Evolutionary conservation across 768 basidiomycete species (phyloP).

Genomic region (Infundibulicybe gibba): DNA sequence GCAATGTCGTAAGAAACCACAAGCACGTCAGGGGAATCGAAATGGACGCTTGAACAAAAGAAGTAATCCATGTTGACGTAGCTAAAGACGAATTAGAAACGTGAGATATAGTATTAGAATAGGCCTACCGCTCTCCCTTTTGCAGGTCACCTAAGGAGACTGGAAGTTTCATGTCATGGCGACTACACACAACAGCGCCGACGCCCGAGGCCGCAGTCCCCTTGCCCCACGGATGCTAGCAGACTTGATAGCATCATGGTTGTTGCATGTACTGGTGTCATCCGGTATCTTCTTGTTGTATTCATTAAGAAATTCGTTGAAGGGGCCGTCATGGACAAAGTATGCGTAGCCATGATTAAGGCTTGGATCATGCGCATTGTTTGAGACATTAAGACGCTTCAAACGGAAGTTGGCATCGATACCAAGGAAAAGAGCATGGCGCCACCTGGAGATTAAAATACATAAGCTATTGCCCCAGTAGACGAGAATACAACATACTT

Average conservation of each 20-base stretch:
- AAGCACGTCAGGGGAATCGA: slow-evolving; percentile 2
- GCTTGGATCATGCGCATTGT: slow-evolving; percentile 18
- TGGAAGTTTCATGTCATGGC: slow-evolving; percentile 25
- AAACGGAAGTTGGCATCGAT: slow-evolving; percentile 29
- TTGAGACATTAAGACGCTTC: slow-evolving; percentile 21
- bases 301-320: slow-evolving; percentile 9
- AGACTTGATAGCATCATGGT: slow-evolving; percentile 8
- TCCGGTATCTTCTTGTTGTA: slow-evolving; percentile 11
- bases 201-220: slow-evolving; percentile 22
- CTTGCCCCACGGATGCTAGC: slow-evolving; percentile 11
- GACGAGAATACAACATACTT: neutral
- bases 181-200: slow-evolving; percentile 20
- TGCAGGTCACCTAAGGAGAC: slow-evolving; percentile 26
- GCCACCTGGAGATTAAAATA: slow-evolving; percentile 20
- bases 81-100: slow-evolving; percentile 5
- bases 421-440: slow-evolving; percentile 18
- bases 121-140: slow-evolving; percentile 24
- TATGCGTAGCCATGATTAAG: slow-evolving; percentile 21
- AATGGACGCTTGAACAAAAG: slow-evolving; percentile 7
- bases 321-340: slow-evolving; percentile 17
- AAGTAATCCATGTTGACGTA: slow-evolving; percentile 28
- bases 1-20: slow-evolving; percentile 27
- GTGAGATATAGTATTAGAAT: neutral
- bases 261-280: slow-evolving; percentile 16
- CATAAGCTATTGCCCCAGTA: neutral